These are phyloP conservation scores for Verruconis gallopava DNA, from an alignment of 2,329 filamentous ascomycete species.

Conservation along the genomic window DNA sequence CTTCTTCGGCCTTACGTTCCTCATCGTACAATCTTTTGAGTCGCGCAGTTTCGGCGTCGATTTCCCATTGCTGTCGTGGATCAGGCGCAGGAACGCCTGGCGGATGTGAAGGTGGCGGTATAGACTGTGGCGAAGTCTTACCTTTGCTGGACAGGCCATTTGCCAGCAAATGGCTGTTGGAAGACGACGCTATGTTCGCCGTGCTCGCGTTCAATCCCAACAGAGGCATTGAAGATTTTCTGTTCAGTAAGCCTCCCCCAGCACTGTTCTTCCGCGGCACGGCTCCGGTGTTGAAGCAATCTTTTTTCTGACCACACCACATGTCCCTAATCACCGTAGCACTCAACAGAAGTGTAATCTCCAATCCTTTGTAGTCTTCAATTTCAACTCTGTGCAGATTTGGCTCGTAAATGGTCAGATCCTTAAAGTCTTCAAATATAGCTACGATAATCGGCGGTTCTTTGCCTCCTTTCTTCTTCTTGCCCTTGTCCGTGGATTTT, in stretches of 20 bases:
- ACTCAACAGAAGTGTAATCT: slow-evolving; percentile 59
- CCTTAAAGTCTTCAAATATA: slow-evolving; percentile 62
- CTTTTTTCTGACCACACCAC: slow-evolving; percentile 50
- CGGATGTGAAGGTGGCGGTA: slow-evolving; percentile 15
- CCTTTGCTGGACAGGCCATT: slow-evolving; percentile 19
- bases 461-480: slow-evolving; percentile 57
- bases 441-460: slow-evolving; percentile 95
- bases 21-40: slow-evolving; percentile 30
- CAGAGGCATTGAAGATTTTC: slow-evolving; percentile 5
- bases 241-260: slow-evolving; percentile 16
- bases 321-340: slow-evolving; percentile 49
- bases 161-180: not conserved
- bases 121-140: slow-evolving; percentile 18
- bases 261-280: slow-evolving; percentile 25
- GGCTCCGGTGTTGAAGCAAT: slow-evolving; percentile 65
- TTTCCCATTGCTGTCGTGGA: slow-evolving; percentile 39
- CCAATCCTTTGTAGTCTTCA: slow-evolving; percentile 85
- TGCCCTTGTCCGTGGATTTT: slow-evolving; percentile 43
- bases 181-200: slow-evolving; percentile 2
- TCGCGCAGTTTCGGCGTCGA: slow-evolving; percentile 36
- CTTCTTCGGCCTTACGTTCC: slow-evolving; percentile 34
- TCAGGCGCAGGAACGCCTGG: slow-evolving; percentile 30
- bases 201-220: slow-evolving; percentile 2
- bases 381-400: slow-evolving; percentile 84
- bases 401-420: slow-evolving; percentile 83